Evolutionary conservation across 352 stramenopile species (phyloP).

Genomic region (Thalassiosira sp.): DNA sequence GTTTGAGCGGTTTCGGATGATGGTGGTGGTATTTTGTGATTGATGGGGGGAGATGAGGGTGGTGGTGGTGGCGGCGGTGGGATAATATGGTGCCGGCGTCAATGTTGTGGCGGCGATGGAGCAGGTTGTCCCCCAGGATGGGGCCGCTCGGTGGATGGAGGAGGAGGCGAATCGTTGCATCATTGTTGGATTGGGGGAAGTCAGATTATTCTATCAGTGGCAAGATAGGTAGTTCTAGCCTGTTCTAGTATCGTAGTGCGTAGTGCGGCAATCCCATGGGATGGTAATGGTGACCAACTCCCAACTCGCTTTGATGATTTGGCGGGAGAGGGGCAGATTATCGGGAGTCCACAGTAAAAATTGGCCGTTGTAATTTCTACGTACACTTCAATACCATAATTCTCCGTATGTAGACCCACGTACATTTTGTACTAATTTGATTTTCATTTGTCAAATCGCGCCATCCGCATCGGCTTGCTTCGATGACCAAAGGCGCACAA

Average conservation of each 20-base stretch:
- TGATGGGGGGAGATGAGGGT: not conserved
- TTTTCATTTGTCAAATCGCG: constrained; percentile 1
- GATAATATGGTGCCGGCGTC: not conserved
- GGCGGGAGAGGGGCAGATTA: too few species aligned
- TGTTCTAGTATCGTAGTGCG: too few species aligned
- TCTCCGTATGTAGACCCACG: constrained; percentile 5
- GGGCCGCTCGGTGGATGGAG: not conserved
- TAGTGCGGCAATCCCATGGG: too few species aligned
- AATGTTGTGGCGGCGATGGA: not conserved
- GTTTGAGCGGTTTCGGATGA: constrained; percentile 84
- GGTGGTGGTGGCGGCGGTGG: not conserved
- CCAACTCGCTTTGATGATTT: too few species aligned
- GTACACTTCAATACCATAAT: not conserved
- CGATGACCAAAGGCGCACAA: not conserved
- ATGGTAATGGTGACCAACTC: too few species aligned
- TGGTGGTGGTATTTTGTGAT: not conserved
- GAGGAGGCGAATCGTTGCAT: not conserved
- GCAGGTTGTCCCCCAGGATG: not conserved
- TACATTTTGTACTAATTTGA: not conserved
- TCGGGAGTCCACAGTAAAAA: not conserved
- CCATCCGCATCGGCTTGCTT: not conserved
- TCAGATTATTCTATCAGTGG: too few species aligned
- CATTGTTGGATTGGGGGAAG: not conserved
- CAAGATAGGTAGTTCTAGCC: too few species aligned
- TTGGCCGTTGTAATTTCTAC: not conserved